A percentile compares a stretch with the other conserved stretches of the same genome.
Evolutionary conservation across 805 yeast species (phyloP).

Genomic region (Hanseniaspora vineae): DNA sequence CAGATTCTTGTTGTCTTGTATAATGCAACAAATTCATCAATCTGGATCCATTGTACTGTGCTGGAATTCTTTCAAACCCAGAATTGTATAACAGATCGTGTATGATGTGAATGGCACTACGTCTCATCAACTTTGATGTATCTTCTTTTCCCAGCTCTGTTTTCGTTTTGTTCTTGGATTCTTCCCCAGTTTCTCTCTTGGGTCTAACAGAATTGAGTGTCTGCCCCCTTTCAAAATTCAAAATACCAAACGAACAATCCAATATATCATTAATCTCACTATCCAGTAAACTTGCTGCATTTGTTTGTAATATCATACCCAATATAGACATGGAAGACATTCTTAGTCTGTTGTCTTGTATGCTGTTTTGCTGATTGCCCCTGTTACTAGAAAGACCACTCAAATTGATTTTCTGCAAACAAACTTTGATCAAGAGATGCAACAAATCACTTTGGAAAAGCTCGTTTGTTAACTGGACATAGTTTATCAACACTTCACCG

Average conservation of each 20-base stretch:
- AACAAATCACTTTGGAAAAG: conserved; percentile 35
- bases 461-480: conserved; percentile 36
- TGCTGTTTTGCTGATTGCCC: conserved; percentile 14
- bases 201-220: not conserved
- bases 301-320: conserved; percentile 53
- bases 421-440: conserved; percentile 28
- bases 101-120: conserved; percentile 62
- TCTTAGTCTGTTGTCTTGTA: conserved; percentile 46
- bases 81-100: conserved; percentile 42
- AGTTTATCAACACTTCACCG: conserved; percentile 69
- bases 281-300: conserved; percentile 38
- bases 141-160: conserved; percentile 27
- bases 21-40: conserved; percentile 32
- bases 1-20: conserved; percentile 33
- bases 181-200: not conserved
- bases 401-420: conserved; percentile 27
- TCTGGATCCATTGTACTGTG: conserved; percentile 29
- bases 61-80: conserved; percentile 38
- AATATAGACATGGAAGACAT: conserved; percentile 81
- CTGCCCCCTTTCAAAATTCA: conserved; percentile 39
- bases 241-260: conserved; percentile 68
- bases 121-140: conserved; percentile 37
- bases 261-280: conserved; percentile 40
- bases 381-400: not conserved
- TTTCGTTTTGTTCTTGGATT: not conserved